Percentiles rank a stretch among this genome's conserved stretches.
Evolutionary conservation across 257 asterid genomes (phyloP).

Genomic region (Parsonsia alboflavescens): DNA sequence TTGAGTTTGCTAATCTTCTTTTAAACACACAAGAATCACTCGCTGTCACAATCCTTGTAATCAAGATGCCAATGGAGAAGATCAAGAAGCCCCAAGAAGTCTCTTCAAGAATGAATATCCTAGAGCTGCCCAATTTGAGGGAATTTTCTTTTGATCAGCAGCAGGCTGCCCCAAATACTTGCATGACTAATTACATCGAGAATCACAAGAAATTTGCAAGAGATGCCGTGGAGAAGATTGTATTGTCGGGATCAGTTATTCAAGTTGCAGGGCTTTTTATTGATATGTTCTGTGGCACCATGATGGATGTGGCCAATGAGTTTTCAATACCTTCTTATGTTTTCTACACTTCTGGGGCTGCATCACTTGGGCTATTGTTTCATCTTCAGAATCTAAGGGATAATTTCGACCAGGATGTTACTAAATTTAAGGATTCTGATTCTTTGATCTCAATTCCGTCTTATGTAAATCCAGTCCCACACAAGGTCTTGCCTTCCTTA

Average conservation of each 20-base stretch:
- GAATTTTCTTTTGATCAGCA: background rate
- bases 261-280: constrained; percentile 14
- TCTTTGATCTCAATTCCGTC: constrained; percentile 10
- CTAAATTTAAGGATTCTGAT: constrained; percentile 6
- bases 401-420: constrained; percentile 7
- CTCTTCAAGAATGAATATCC: background rate
- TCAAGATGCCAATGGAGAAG: background rate
- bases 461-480: constrained; percentile 24
- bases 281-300: constrained; percentile 17
- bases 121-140: background rate
- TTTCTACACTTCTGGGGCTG: constrained; percentile 26
- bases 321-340: constrained; percentile 19
- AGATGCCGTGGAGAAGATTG: constrained; percentile 2
- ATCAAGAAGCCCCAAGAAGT: background rate
- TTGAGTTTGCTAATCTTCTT: background rate
- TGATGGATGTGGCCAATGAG: constrained; percentile 19
- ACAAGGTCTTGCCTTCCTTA: constrained; percentile 21
- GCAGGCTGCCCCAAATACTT: background rate
- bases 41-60: background rate
- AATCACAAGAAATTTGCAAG: constrained; percentile 7
- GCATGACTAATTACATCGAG: background rate
- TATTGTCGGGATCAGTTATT: background rate
- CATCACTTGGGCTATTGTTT: constrained; percentile 20
- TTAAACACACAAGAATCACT: background rate
- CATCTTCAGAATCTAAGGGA: constrained; percentile 21